Conservation (phyloP, 1,284 basidiomycete species). For the Cryptococcus maquisensis region DNA sequence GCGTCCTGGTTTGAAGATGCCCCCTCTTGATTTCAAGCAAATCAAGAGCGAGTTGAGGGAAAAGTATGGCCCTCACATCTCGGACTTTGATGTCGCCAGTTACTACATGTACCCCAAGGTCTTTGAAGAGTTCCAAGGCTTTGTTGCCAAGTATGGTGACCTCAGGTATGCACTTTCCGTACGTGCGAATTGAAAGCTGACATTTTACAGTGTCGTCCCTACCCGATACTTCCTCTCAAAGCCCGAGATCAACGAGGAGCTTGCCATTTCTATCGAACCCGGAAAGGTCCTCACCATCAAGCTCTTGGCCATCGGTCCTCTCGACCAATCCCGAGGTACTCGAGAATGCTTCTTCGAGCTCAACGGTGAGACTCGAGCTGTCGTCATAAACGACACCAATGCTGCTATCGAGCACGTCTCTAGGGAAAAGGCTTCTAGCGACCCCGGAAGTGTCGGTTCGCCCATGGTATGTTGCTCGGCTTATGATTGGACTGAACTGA, state of each 20-base stretch:
- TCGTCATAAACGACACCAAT: slow-evolving; percentile 90
- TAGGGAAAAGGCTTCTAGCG: slow-evolving; percentile 86
- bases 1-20: slow-evolving; percentile 82
- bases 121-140: slow-evolving; percentile 94
- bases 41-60: slow-evolving; percentile 87
- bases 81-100: slow-evolving; percentile 85
- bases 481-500: too few relatives aligned
- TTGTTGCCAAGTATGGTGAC: slow-evolving; percentile 93
- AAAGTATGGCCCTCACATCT: slow-evolving; percentile 93
- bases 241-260: slow-evolving; percentile 87
- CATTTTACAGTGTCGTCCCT: slow-evolving; percentile 68
- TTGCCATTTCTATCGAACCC: slow-evolving; percentile 94
- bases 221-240: slow-evolving; percentile 96
- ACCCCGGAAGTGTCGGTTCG: slow-evolving; percentile 92
- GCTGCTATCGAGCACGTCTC: slow-evolving; percentile 91
- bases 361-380: slow-evolving; percentile 91
- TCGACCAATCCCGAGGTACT: slow-evolving; percentile 83
- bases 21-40: slow-evolving; percentile 90
- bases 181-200: neutral
- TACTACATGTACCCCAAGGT: slow-evolving; percentile 74
- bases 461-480: slow-evolving; percentile 59
- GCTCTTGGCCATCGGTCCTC: slow-evolving; percentile 88
- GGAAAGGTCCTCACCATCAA: slow-evolving; percentile 97
- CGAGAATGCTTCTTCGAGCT: slow-evolving; percentile 98
- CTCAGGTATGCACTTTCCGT: slow-evolving; percentile 59